phyloP scores from a whole-genome alignment of 164 flowering plant species.

The Liquidambar formosana region DNA sequence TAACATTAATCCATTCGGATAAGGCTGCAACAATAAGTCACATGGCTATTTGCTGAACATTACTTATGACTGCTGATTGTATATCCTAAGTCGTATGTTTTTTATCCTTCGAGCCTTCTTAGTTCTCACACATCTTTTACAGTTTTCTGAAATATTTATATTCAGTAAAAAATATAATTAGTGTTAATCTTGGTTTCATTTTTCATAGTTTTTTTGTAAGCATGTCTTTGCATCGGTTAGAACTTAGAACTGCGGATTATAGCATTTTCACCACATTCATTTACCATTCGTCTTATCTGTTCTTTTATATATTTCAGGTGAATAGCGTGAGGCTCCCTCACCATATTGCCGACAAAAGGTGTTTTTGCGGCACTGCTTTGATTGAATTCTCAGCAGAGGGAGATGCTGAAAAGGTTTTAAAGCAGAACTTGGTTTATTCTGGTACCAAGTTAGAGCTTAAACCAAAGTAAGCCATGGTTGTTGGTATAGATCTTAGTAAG shows the following conservation, averaged over 20 bases:
- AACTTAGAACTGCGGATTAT: not conserved
- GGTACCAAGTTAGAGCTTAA: slow-evolving; percentile 70
- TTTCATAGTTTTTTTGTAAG: not conserved
- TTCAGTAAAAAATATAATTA: no score
- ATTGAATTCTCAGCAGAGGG: slow-evolving; percentile 85
- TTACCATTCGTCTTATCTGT: not conserved
- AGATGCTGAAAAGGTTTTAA: slow-evolving; percentile 63
- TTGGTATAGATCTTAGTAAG: not conserved
- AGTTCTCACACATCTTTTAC: not conserved
- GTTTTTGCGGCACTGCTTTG: slow-evolving; percentile 83
- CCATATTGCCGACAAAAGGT: slow-evolving; percentile 72
- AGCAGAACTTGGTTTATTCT: slow-evolving; percentile 53
- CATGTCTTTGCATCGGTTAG: not conserved
- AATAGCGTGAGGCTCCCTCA: slow-evolving; percentile 88
- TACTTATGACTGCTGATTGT: not conserved
- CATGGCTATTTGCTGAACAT: not conserved
- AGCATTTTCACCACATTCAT: not conserved
- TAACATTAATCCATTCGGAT: no score
- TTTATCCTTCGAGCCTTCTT: not conserved
- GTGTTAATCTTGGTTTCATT: no score
- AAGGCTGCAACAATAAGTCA: not conserved
- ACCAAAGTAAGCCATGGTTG: slow-evolving; percentile 64
- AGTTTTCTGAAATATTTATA: not conserved
- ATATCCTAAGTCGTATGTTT: not conserved
- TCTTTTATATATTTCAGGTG: slow-evolving; percentile 51